Percentiles rank a stretch among this genome's conserved stretches.
phyloP scores from a whole-genome alignment of 176 grass and related monocot genomes.

The Paspalum vaginatum region DNA sequence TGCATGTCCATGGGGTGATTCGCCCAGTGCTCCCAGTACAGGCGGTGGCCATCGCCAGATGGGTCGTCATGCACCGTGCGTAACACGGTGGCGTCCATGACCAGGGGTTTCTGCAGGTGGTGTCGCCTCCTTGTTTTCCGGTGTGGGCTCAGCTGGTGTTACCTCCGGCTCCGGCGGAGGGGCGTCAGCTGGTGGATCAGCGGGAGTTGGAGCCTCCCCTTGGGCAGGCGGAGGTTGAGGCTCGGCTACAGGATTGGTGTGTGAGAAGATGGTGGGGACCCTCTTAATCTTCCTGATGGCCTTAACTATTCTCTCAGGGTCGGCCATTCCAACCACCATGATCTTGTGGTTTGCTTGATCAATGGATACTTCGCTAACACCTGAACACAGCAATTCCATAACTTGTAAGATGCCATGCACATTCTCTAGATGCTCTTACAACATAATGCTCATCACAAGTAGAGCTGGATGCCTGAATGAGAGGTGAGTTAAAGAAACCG shows the following conservation, averaged over 20 bases:
- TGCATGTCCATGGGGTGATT: constrained; percentile 31
- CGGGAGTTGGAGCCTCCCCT: constrained; percentile 27
- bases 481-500: not conserved
- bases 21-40: constrained; percentile 40
- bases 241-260: constrained; percentile 40
- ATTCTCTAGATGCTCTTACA: constrained; percentile 12
- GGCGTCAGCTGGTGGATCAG: constrained; percentile 34
- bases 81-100: constrained; percentile 33
- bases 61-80: constrained; percentile 59
- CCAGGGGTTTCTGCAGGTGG: not conserved
- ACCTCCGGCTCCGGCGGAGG: constrained; percentile 31
- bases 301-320: constrained; percentile 75
- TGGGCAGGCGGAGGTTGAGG: constrained; percentile 27
- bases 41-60: not conserved
- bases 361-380: constrained; percentile 62
- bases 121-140: constrained; percentile 38
- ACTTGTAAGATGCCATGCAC: not conserved
- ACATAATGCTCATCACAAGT: not conserved
- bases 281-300: constrained; percentile 85
- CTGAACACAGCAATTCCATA: constrained; percentile 40
- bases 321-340: constrained; percentile 68
- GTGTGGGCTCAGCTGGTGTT: constrained; percentile 24
- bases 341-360: constrained; percentile 77
- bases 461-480: not conserved
- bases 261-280: constrained; percentile 66